Conservation (phyloP, 2,329 filamentous ascomycete species). For the Sporothrix variecibatus region DNA sequence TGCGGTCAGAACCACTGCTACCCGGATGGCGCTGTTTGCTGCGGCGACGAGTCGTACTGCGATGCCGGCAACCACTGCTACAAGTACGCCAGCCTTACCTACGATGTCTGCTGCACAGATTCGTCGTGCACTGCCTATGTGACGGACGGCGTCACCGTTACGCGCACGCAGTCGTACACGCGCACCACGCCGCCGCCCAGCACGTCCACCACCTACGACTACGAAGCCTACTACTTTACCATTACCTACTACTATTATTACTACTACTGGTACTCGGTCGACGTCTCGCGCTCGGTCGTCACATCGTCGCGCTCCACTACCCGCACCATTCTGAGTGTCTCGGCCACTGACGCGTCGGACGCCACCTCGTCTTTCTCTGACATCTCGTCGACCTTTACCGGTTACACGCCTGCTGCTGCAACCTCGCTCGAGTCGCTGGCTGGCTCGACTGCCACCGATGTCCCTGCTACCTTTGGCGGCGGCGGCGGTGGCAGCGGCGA, state of each 20-base stretch:
- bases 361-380: slow-evolving; percentile 31
- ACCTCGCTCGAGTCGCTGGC: slow-evolving; percentile 33
- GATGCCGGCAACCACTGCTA: slow-evolving; percentile 33
- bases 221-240: slow-evolving; percentile 33
- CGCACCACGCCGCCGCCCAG: slow-evolving; percentile 24
- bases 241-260: slow-evolving; percentile 35
- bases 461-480: not conserved
- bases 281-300: slow-evolving; percentile 32
- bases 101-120: slow-evolving; percentile 34
- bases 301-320: slow-evolving; percentile 30
- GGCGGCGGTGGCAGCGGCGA: not conserved
- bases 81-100: slow-evolving; percentile 14
- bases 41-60: slow-evolving; percentile 32
- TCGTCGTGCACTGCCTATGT: slow-evolving; percentile 33
- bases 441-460: slow-evolving; percentile 29
- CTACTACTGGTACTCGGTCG: slow-evolving; percentile 34
- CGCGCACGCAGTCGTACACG: slow-evolving; percentile 29
- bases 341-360: slow-evolving; percentile 31
- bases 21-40: slow-evolving; percentile 32
- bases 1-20: slow-evolving; percentile 34
- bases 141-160: slow-evolving; percentile 31
- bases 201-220: slow-evolving; percentile 20
- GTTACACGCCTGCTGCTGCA: slow-evolving; percentile 32
- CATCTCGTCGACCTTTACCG: slow-evolving; percentile 30
- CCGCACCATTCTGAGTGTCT: slow-evolving; percentile 29